These are phyloP conservation scores for Phlyctochytrium planicorne DNA, from an alignment of 192 early-diverging fungal species.

Conservation along the genomic window DNA sequence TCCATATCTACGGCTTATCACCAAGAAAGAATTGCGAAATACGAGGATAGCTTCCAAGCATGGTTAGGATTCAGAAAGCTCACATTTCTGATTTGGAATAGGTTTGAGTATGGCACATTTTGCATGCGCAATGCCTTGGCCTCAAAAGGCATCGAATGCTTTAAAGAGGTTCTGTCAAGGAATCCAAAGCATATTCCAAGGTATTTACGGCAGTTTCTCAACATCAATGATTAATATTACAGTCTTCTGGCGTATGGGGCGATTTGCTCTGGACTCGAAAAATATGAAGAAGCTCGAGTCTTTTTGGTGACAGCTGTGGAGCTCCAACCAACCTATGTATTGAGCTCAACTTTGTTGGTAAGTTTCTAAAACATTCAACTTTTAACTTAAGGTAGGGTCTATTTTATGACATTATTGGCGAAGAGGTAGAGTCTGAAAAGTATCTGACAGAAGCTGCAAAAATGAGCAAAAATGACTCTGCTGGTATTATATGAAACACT, in stretches of 20 bases:
- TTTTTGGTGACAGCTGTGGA: conserved; percentile 47
- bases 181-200: conserved; percentile 57
- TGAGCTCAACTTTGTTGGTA: conserved; percentile 47
- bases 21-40: conserved; percentile 55
- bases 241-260: conserved; percentile 51
- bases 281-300: conserved; percentile 54
- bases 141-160: conserved; percentile 54
- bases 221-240: background rate
- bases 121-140: conserved; percentile 43
- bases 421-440: conserved; percentile 52
- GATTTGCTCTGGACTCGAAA: conserved; percentile 42
- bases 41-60: conserved; percentile 54
- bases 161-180: conserved; percentile 49
- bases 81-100: conserved; percentile 15
- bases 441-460: conserved; percentile 35
- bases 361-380: background rate
- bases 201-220: conserved; percentile 6
- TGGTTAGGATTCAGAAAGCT: conserved; percentile 33
- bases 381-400: conserved; percentile 32
- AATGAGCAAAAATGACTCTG: background rate
- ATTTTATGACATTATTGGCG: conserved; percentile 51
- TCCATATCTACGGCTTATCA: conserved; percentile 47
- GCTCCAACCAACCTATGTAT: conserved; percentile 47
- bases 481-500: background rate
- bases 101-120: conserved; percentile 62